phyloP scores from a whole-genome alignment of 176 grass and related monocot genomes.

The Thinopyrum elongatum region DNA sequence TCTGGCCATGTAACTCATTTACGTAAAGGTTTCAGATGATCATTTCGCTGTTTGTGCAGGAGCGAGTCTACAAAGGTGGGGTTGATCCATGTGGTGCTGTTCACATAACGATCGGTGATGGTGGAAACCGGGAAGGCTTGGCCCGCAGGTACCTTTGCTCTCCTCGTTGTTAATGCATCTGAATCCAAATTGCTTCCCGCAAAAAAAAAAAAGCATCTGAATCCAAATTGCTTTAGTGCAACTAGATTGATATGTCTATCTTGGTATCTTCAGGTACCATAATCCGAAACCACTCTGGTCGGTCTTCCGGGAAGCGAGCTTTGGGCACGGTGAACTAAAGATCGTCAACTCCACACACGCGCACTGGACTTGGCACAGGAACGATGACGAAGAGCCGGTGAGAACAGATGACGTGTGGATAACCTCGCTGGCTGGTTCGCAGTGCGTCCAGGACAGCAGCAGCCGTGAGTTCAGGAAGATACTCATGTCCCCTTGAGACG shows the following conservation, averaged over 20 bases:
- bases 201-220: too few species aligned
- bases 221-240: background rate
- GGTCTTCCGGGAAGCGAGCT: conserved; percentile 94
- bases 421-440: conserved; percentile 54
- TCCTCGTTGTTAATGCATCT: background rate
- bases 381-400: conserved; percentile 77
- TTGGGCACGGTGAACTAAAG: conserved; percentile 83
- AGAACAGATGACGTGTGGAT: conserved; percentile 87
- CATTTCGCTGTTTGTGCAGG: conserved; percentile 34
- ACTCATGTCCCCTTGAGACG: conserved; percentile 63
- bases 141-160: conserved; percentile 54
- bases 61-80: conserved; percentile 58
- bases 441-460: conserved; percentile 42
- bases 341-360: conserved; percentile 77
- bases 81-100: conserved; percentile 72
- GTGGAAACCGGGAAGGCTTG: conserved; percentile 93
- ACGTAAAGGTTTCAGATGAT: background rate
- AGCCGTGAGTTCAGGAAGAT: conserved; percentile 54
- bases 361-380: conserved; percentile 95
- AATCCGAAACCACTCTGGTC: conserved; percentile 92
- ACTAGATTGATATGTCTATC: background rate
- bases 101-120: conserved; percentile 95
- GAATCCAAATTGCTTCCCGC: too few species aligned
- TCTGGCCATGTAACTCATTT: background rate
- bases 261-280: conserved; percentile 43